These are phyloP conservation scores for Ceratobasidium sp. DNA, from an alignment of 1,284 basidiomycete genomes.

Conservation along the genomic window DNA sequence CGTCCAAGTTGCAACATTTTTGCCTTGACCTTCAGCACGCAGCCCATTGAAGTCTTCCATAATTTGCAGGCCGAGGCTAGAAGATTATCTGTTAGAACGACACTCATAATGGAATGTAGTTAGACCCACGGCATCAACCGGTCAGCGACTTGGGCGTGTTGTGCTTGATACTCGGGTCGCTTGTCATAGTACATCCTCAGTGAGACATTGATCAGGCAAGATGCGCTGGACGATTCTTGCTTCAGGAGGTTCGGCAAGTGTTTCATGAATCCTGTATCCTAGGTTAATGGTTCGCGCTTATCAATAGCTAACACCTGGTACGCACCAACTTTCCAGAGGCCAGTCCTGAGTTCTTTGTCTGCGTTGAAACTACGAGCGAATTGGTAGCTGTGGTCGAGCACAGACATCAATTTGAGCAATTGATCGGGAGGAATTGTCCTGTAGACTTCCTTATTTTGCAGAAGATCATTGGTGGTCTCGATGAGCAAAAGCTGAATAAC, in stretches of 20 bases:
- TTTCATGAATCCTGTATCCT: conserved; percentile 92
- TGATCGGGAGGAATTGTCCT: conserved; percentile 94
- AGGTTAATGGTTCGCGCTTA: not conserved
- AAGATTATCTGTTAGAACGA: conserved; percentile 40
- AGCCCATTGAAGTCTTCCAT: conserved; percentile 92
- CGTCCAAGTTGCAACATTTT: conserved; percentile 98
- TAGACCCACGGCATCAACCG: conserved; percentile 87
- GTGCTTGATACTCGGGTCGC: conserved; percentile 85
- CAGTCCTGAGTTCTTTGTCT: conserved; percentile 96
- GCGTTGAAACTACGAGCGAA: conserved; percentile 99
- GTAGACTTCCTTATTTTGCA: conserved; percentile 94
- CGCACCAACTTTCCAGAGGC: conserved; percentile 98
- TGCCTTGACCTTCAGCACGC: conserved; percentile 90
- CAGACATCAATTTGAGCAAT: conserved; percentile 91
- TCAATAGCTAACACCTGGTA: conserved; percentile 51
- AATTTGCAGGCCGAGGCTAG: conserved; percentile 89
- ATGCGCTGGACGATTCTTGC: conserved; percentile 97
- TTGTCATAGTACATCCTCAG: conserved; percentile 94
- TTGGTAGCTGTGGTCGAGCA: conserved; percentile 96
- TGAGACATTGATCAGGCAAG: conserved; percentile 93
- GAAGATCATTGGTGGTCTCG: conserved; percentile 96
- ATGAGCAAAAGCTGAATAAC: conserved; percentile 97
- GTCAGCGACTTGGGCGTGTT: conserved; percentile 86
- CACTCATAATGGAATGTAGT: not conserved
- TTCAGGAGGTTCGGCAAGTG: conserved; percentile 98